Evolutionary conservation across 2,329 filamentous ascomycete species (phyloP), one percentile per base, ranked within the genome.

Genomic region (Penicillium sp.): DNA sequence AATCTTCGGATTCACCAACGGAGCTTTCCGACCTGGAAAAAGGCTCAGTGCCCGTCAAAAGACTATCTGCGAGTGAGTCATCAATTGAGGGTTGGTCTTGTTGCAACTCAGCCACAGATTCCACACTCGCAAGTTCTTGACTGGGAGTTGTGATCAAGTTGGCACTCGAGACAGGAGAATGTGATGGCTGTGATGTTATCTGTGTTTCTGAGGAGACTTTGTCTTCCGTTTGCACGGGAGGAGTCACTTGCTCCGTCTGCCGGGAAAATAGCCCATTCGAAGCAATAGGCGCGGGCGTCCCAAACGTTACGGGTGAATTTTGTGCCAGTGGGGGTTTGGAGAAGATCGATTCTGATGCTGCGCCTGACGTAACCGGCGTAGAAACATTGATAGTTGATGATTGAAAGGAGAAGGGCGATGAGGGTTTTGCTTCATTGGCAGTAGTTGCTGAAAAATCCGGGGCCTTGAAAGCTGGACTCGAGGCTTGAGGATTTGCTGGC

Each of bases 1-100:
- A 56, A 28, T 48, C 48, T 18, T 33, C 33, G 3, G 53, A 43
- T 21, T 56, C 43, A n/a, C 49, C 30, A 23, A 49, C 21, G n/a
- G 47, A 50, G 26, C 33, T 23, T 18, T 55, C 51, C 21, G 56
- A 30, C n/a, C 23, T 51, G 6, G 47, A 30, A 14, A 47, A 47
- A 16, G 40, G 16, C 21, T 55, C 47, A n/a, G n/a, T 28, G 23
- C 18, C 35, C 3, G 56, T 8, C 6, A 26, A 28, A 24, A 3
- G 40, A 45, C 42, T 52, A 26, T 50, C 40, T 18, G 16, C 18
- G 16, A 3, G 24, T 6, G 38, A 14, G 8, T 18, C 46, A 16
- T 54, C 16, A 30, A 48, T 11, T 28, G 5, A 16, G 21, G 35
- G 9, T 48, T 42, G 45, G 21, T 43, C 52, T 42, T 48, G 52